These are phyloP conservation scores for Ustilago tritici DNA, from an alignment of 1,284 basidiomycete species.

Conservation along the genomic window DNA sequence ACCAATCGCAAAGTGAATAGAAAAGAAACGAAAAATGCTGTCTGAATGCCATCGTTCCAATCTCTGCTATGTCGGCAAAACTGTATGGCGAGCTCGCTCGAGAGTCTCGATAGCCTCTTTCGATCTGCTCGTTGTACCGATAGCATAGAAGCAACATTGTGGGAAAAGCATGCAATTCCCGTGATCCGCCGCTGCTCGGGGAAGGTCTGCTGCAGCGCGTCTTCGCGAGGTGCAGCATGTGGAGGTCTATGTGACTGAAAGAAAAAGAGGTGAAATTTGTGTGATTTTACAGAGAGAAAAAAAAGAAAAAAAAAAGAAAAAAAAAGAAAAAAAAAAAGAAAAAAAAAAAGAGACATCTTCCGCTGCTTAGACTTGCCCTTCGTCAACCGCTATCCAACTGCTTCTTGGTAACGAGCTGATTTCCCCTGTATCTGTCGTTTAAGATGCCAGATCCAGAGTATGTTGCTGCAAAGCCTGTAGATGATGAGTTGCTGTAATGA, in stretches of 20 bases:
- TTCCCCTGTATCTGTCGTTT: too few relatives aligned
- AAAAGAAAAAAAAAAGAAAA: too few relatives aligned
- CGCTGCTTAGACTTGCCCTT: neutral
- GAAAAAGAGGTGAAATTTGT: neutral
- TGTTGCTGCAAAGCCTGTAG: neutral
- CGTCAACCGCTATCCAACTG: neutral
- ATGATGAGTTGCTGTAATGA: neutral
- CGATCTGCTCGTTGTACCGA: too few relatives aligned
- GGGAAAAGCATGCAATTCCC: neutral
- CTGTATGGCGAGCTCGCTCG: too few relatives aligned
- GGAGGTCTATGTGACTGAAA: constrained; percentile 24
- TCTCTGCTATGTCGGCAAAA: too few relatives aligned
- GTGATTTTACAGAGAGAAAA: neutral
- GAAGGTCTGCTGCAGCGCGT: neutral
- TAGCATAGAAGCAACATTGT: neutral
- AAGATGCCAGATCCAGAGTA: too few relatives aligned
- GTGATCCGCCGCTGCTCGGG: neutral
- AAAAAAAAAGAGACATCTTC: neutral
- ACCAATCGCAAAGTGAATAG: neutral
- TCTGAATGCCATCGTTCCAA: too few relatives aligned
- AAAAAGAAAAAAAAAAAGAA: too few relatives aligned
- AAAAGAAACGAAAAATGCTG: too few relatives aligned
- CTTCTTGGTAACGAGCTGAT: neutral
- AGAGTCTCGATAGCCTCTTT: too few relatives aligned
- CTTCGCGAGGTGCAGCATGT: constrained; percentile 9